Evolutionary conservation across 495 filamentous ascomycete genomes (phyloP).

Genomic region (Trichocladium antarcticum): DNA sequence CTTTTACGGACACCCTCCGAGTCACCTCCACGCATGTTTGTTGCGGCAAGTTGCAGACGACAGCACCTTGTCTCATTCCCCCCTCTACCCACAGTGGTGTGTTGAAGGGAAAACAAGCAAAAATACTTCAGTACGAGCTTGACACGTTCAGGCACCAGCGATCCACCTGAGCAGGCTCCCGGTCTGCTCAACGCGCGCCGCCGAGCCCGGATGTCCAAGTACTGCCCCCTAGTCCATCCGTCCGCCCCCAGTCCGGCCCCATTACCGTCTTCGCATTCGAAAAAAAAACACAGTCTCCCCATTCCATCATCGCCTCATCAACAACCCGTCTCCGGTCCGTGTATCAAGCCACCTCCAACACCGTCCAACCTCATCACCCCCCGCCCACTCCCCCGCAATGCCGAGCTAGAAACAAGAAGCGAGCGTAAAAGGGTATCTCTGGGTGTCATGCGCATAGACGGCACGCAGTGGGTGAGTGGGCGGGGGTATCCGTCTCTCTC

Average conservation of each 20-base stretch:
- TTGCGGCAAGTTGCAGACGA: too few species aligned
- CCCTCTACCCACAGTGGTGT: too few species aligned
- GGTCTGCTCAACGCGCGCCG: not conserved
- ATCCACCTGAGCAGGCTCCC: not conserved
- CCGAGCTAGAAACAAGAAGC: not conserved
- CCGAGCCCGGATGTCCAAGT: not conserved
- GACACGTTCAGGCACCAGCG: not conserved
- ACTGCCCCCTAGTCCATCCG: not conserved
- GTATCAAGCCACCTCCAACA: not conserved
- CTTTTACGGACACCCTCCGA: too few species aligned
- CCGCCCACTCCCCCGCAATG: not conserved
- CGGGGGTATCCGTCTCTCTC: too few species aligned
- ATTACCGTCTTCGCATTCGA: too few species aligned
- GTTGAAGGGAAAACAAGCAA: not conserved
- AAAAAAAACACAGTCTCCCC: not conserved
- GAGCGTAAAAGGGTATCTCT: not conserved
- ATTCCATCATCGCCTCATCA: not conserved
- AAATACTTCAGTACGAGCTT: not conserved
- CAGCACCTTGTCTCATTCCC: too few species aligned
- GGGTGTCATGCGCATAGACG: not conserved
- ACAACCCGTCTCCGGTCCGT: too few species aligned
- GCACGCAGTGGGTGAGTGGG: not conserved
- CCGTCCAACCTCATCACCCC: not conserved
- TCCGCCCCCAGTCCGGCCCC: not conserved
- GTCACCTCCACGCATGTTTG: too few species aligned